Evolutionary conservation across 257 asterid species (phyloP).

Genomic region (Solanum peruvianum): DNA sequence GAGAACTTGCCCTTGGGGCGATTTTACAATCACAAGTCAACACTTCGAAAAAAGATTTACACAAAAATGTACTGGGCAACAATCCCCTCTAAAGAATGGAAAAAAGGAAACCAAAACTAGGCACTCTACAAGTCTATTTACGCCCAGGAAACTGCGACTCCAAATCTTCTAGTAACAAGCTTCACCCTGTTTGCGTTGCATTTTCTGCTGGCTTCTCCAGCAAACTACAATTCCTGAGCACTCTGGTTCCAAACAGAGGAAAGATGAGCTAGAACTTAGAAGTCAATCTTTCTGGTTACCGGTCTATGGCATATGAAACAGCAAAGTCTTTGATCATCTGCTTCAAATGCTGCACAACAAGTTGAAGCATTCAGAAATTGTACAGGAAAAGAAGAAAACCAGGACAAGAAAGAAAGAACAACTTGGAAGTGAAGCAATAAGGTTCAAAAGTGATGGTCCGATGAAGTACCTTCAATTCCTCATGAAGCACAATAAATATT

Average conservation of each 20-base stretch:
- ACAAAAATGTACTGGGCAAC: neutral
- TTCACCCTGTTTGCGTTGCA: neutral
- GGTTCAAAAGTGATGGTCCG: conserved; percentile 6
- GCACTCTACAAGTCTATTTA: neutral
- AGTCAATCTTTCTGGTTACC: conserved; percentile 7
- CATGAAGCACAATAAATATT: conserved; percentile 60
- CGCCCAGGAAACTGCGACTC: neutral
- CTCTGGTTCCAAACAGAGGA: neutral
- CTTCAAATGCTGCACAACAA: conserved; percentile 59
- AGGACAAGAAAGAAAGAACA: neutral
- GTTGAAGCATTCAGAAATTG: neutral
- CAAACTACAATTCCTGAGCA: neutral
- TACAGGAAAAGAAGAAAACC: conserved; percentile 4
- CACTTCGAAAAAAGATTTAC: neutral
- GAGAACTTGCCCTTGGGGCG: neutral
- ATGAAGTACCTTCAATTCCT: conserved; percentile 59
- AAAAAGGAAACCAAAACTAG: neutral
- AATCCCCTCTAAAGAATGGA: neutral
- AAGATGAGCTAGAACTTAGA: neutral
- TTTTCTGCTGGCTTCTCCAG: neutral
- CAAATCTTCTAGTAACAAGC: neutral
- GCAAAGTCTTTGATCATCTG: conserved; percentile 64
- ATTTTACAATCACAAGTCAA: neutral
- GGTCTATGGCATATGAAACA: conserved; percentile 31
- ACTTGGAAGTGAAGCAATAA: neutral